Conservation (phyloP, 352 stramenopile genomes). For the Pythium aristosporum region DNA sequence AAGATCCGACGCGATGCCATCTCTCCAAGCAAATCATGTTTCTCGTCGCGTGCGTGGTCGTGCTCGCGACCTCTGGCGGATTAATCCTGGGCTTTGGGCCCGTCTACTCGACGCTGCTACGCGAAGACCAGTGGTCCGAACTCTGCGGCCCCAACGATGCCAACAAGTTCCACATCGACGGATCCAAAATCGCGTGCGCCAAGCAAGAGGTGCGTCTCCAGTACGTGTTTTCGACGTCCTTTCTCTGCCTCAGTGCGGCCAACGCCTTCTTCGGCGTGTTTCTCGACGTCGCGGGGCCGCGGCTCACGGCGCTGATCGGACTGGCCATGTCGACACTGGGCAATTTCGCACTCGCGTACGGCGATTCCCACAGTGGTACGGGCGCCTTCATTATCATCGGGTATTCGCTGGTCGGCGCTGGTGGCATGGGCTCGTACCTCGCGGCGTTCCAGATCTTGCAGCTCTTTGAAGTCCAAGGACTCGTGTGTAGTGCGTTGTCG, state of each 20-base stretch:
- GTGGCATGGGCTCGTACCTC: conserved; percentile 75
- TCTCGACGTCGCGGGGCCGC: conserved; percentile 64
- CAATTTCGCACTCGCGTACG: conserved; percentile 59
- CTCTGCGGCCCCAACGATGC: conserved; percentile 30
- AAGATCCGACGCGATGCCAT: conserved; percentile 21
- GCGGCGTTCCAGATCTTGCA: conserved; percentile 81
- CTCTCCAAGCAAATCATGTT: conserved; percentile 71
- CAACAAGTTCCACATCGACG: not conserved
- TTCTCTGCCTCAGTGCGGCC: conserved; percentile 75
- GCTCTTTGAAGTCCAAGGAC: conserved; percentile 69
- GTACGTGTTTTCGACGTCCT: conserved; percentile 77
- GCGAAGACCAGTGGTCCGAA: conserved; percentile 68
- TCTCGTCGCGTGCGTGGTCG: conserved; percentile 50
- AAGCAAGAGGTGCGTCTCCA: conserved; percentile 72
- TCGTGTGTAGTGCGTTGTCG: conserved; percentile 78
- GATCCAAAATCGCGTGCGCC: conserved; percentile 32
- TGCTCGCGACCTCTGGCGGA: conserved; percentile 62
- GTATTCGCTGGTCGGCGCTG: conserved; percentile 65
- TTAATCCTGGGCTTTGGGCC: conserved; percentile 80
- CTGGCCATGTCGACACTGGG: conserved; percentile 46
- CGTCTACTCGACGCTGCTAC: conserved; percentile 66
- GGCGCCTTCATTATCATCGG: conserved; percentile 63
- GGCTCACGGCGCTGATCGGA: conserved; percentile 52
- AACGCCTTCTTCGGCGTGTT: conserved; percentile 81
- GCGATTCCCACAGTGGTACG: conserved; percentile 48